Conservation (phyloP, 768 basidiomycete species). For the Phallus indusiatus region DNA sequence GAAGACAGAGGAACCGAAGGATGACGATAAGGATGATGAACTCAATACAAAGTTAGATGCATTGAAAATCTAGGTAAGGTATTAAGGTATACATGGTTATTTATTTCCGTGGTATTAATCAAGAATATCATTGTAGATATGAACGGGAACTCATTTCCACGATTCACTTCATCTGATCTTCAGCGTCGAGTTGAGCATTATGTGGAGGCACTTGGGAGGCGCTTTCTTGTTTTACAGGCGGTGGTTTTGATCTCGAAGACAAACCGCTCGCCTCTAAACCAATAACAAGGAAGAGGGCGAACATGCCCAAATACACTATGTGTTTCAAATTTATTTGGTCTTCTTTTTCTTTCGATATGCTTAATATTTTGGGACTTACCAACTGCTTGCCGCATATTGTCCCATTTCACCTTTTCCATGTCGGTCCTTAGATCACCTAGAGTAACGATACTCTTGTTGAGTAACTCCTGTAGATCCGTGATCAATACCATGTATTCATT, state of each 20-base stretch:
- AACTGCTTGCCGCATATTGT: constrained; percentile 79
- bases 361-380: constrained; percentile 35
- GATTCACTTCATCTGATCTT: neutral
- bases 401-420: constrained; percentile 82
- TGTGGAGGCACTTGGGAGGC: neutral
- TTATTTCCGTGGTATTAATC: neutral
- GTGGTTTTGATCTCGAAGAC: neutral
- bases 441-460: constrained; percentile 64
- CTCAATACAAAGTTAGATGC: constrained; percentile 13
- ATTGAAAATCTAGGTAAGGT: neutral
- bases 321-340: neutral
- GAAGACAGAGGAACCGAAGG: constrained; percentile 16
- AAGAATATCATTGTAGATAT: too few species aligned
- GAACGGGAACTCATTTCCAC: neutral
- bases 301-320: constrained; percentile 5
- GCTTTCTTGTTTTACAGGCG: constrained; percentile 9
- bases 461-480: constrained; percentile 42
- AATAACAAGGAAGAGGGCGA: constrained; percentile 7
- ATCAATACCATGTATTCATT: neutral
- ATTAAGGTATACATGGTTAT: neutral
- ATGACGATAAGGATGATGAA: constrained; percentile 18
- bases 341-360: neutral
- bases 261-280: constrained; percentile 4
- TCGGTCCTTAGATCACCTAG: constrained; percentile 72
- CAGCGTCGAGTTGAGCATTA: neutral